phyloP scores from a whole-genome alignment of 2,329 filamentous ascomycete species.

The Dryadomyces quercivorus region DNA sequence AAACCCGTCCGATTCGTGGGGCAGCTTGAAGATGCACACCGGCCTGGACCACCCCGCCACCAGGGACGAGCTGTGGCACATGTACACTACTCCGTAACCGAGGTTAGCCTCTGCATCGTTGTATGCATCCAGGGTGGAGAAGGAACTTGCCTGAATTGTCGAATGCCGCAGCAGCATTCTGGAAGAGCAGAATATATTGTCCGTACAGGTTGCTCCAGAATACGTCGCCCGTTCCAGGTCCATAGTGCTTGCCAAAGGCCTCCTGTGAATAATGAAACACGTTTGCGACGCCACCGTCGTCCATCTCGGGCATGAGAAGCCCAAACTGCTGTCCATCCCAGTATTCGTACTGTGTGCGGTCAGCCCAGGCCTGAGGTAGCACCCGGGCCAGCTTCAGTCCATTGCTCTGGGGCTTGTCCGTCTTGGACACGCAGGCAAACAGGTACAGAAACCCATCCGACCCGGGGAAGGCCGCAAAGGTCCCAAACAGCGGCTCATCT shows the following conservation, averaged over 20 bases:
- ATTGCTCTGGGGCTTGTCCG: slow-evolving; percentile 7
- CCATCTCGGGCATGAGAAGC: slow-evolving; percentile 3
- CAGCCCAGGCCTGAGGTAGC: neutral
- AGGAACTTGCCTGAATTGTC: slow-evolving; percentile 3
- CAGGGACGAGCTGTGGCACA: slow-evolving; percentile 7
- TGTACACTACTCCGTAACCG: slow-evolving; percentile 4
- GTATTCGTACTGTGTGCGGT: slow-evolving; percentile 8
- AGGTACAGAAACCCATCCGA: slow-evolving; percentile 9
- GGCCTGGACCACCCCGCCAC: slow-evolving; percentile 10
- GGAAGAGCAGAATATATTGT: slow-evolving; percentile 11
- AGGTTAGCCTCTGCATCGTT: neutral
- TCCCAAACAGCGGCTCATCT: slow-evolving; percentile 10
- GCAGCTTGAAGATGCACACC: slow-evolving; percentile 7
- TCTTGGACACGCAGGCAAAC: slow-evolving; percentile 11
- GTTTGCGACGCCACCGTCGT: slow-evolving; percentile 9
- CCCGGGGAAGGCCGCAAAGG: slow-evolving; percentile 5
- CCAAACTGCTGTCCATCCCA: slow-evolving; percentile 10
- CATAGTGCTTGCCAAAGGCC: slow-evolving; percentile 11
- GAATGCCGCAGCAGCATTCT: slow-evolving; percentile 10
- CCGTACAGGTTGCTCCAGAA: slow-evolving; percentile 10
- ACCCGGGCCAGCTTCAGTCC: slow-evolving; percentile 13
- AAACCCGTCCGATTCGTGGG: slow-evolving; percentile 7
- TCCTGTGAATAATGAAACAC: slow-evolving; percentile 9
- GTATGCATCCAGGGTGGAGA: neutral
- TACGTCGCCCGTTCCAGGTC: slow-evolving; percentile 10